A percentile compares a stretch with the other conserved stretches of the same genome.
Conservation (phyloP, 2,329 filamentous ascomycete species). For the Fusarium sp. region DNA sequence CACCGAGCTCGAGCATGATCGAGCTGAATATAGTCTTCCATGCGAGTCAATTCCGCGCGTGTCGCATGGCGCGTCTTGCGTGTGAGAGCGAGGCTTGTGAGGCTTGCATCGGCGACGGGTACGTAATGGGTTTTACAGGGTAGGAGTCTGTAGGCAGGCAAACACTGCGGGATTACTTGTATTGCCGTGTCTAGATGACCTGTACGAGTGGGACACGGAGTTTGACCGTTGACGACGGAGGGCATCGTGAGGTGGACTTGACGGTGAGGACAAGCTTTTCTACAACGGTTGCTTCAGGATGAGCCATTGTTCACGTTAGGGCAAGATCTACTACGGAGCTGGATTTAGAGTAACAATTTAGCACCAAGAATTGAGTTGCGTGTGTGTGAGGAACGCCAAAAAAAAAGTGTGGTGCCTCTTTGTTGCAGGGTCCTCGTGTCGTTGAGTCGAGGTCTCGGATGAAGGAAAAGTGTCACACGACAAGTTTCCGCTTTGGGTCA, state of each 20-base stretch:
- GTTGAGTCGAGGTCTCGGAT: background rate
- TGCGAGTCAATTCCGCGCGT: background rate
- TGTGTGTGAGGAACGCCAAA: background rate
- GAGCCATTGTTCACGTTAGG: background rate
- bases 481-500: constrained; percentile 35
- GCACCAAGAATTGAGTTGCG: constrained; percentile 11
- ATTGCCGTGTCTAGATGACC: background rate
- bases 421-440: constrained; percentile 1
- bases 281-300: background rate
- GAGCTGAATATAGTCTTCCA: background rate
- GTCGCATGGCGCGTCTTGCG: constrained; percentile 1
- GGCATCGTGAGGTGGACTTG: background rate
- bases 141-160: background rate
- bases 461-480: constrained; percentile 32
- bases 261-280: background rate
- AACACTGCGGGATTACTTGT: background rate
- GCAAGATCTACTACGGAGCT: background rate
- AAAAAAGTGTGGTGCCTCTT: background rate
- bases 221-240: background rate
- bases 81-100: constrained; percentile 8
- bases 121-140: constrained; percentile 19
- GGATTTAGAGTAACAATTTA: constrained; percentile 4
- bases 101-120: constrained; percentile 8
- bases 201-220: background rate
- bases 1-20: background rate